Percentiles rank a stretch among this genome's conserved stretches.
Conservation (phyloP, 2,329 filamentous ascomycete genomes). For the Ophiostoma fasciatum region DNA sequence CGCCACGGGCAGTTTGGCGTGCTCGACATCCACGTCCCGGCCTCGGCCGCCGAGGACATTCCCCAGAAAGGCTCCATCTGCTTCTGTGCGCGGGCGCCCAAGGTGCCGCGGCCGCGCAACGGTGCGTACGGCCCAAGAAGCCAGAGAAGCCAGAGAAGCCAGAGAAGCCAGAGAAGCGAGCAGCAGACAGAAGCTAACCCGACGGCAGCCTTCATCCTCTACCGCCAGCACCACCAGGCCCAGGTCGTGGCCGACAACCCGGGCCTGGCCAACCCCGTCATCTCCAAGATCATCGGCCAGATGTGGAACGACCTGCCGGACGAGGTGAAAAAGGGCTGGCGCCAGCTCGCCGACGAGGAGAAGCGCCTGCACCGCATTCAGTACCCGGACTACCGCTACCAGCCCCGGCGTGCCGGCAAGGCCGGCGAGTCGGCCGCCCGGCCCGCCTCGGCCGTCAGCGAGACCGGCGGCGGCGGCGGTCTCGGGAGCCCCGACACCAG, state of each 20-base stretch:
- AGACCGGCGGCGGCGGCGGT: slow-evolving; percentile 13
- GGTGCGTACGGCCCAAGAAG: slow-evolving; percentile 21
- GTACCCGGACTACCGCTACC: slow-evolving; percentile 90
- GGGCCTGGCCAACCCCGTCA: slow-evolving; percentile 86
- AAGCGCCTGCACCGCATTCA: slow-evolving; percentile 77
- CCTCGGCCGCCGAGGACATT: neutral
- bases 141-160: neutral
- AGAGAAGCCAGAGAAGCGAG: neutral
- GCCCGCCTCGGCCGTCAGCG: slow-evolving; percentile 8
- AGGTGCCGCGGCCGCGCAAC: slow-evolving; percentile 43
- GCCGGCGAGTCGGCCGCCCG: slow-evolving; percentile 6
- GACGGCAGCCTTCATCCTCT: slow-evolving; percentile 78
- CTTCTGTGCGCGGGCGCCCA: slow-evolving; percentile 40
- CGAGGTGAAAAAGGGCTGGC: slow-evolving; percentile 73
- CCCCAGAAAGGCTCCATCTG: slow-evolving; percentile 30
- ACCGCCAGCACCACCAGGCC: slow-evolving; percentile 83
- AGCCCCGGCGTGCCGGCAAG: slow-evolving; percentile 55
- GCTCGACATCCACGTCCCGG: neutral
- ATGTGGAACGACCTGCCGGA: slow-evolving; percentile 72
- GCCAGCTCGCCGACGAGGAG: slow-evolving; percentile 79
- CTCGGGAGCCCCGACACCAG: slow-evolving; percentile 10
- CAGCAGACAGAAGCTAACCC: neutral
- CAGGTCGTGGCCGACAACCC: slow-evolving; percentile 68
- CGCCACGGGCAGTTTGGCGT: neutral
- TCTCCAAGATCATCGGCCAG: slow-evolving; percentile 91